Evolutionary conservation across 2,329 filamentous ascomycete species (phyloP), one percentile per base, ranked within the genome.

Genomic region (Xylaria sp.): DNA sequence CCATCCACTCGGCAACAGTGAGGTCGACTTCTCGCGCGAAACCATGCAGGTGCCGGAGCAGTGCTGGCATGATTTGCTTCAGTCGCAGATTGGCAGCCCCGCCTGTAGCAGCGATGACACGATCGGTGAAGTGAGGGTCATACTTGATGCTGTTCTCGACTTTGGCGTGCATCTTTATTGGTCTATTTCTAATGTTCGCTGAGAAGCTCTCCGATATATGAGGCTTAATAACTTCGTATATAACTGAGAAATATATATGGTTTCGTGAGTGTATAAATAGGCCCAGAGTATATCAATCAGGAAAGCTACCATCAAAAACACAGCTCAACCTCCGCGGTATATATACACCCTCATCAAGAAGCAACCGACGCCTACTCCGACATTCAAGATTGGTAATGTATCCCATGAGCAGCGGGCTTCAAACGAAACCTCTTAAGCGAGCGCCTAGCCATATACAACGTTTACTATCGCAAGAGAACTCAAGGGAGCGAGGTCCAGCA

Each of bases 21-120:
- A 96, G 88, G 78, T 94, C 88, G 71, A 92, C 89, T 79, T 96
- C 92, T 57, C 92, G 90, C 48, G 90, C 89, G 80, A 95, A 95
- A 81, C 94, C 92, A 81, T 96, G 93, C 65, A 95, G 84, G 82
- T 95, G 92, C 65, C 84, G 85, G 77, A 94, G 90, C 69, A 94
- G 82, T 37, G 87, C 86, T 58, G 86, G 80, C 83, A 95, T 86
- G 78, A 95, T 86, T 74, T 90, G 84, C 68, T 90, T 88, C 76
- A 91, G 86, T 51, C 93, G 87, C 39, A 91, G 89, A 72, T 87
- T 84, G 10, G 91, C 90, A 71, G 91, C 88, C 73, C 91, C 90
- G 4, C 92, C 91, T 80, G 93, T 94, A 70, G 90, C 87, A 69
- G 91, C 87, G 78, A 95, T 88, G 78, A 95, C 92, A 73, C 86